Evolutionary conservation across 257 asterid species (phyloP).

Genomic region (Euphrasia confusa): DNA sequence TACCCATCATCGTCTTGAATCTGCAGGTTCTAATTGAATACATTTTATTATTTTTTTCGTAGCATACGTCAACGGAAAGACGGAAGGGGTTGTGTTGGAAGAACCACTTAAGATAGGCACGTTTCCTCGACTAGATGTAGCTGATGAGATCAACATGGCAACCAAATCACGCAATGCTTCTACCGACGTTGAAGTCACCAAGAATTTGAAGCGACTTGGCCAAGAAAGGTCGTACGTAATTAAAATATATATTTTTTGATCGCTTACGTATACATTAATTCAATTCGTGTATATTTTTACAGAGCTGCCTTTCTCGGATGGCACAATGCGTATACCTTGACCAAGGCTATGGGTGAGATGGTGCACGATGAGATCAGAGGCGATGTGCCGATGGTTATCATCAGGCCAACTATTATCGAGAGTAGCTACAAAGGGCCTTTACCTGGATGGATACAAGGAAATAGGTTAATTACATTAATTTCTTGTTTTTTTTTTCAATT

Average conservation of each 20-base stretch:
- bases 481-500: no score
- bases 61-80: slow-evolving; percentile 36
- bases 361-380: slow-evolving; percentile 33
- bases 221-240: no score
- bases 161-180: slow-evolving; percentile 14
- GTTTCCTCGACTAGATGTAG: slow-evolving; percentile 22
- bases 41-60: neutral
- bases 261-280: no score
- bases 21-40: neutral
- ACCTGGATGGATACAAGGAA: slow-evolving; percentile 64
- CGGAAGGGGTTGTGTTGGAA: slow-evolving; percentile 33
- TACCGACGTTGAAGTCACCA: slow-evolving; percentile 18
- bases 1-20: no score
- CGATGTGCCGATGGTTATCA: slow-evolving; percentile 38
- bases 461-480: slow-evolving; percentile 27
- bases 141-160: slow-evolving; percentile 28
- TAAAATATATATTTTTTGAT: no score
- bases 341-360: slow-evolving; percentile 58
- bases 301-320: slow-evolving; percentile 42
- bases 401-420: slow-evolving; percentile 40
- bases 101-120: neutral
- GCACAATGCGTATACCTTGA: slow-evolving; percentile 35
- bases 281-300: no score
- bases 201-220: slow-evolving; percentile 28
- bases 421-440: slow-evolving; percentile 37